Percentiles rank a stretch among this genome's conserved stretches.
phyloP scores from a whole-genome alignment of 2,329 filamentous ascomycete genomes.

The Ceratocystis cacaofunesta region DNA sequence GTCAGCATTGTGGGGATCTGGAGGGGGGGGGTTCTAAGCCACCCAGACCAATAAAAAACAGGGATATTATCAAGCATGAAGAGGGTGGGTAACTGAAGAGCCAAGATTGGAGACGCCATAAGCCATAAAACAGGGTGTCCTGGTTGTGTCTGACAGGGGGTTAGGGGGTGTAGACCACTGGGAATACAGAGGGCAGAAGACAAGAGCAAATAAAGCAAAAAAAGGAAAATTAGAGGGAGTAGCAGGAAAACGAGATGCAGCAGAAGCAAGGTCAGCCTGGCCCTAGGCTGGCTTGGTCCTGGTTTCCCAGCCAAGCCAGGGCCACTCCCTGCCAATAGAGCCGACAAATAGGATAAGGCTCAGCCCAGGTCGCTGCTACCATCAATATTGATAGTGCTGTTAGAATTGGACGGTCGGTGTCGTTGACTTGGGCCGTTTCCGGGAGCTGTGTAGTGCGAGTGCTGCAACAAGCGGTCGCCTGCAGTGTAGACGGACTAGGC shows the following conservation, averaged over 20 bases:
- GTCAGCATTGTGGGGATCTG: conserved; percentile 9
- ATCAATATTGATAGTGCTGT: too few relatives aligned
- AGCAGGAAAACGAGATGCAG: not conserved
- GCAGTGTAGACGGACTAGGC: too few relatives aligned
- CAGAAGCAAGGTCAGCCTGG: not conserved
- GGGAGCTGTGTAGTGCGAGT: too few relatives aligned
- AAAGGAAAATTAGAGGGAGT: not conserved
- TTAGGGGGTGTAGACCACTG: not conserved
- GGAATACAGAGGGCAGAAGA: not conserved
- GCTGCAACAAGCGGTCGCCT: too few relatives aligned
- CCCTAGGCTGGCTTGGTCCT: not conserved
- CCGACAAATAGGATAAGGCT: not conserved
- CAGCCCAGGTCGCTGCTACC: not conserved
- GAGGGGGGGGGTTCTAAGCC: too few relatives aligned
- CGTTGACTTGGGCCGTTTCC: too few relatives aligned
- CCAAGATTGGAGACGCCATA: not conserved
- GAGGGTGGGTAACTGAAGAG: not conserved
- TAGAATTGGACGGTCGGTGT: too few relatives aligned
- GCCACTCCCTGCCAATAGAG: not conserved
- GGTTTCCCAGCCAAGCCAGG: too few relatives aligned
- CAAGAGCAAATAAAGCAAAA: not conserved
- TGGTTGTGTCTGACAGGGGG: not conserved
- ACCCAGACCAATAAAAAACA: not conserved
- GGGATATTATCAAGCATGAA: not conserved
- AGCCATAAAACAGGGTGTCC: not conserved